Conservation (phyloP, 2,329 filamentous ascomycete genomes). For the Dothideomycetes sp. region DNA sequence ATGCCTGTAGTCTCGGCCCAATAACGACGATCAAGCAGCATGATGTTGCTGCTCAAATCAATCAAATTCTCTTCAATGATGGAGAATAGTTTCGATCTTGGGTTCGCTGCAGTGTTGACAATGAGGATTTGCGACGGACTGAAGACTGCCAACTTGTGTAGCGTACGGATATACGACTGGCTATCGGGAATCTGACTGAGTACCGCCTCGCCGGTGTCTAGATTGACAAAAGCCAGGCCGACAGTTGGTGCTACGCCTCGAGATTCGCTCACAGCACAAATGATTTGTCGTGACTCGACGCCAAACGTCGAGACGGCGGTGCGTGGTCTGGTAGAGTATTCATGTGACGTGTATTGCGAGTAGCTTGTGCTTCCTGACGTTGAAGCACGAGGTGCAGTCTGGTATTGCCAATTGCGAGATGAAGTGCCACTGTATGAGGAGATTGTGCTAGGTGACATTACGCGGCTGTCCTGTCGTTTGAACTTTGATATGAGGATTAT, state of each 20-base stretch:
- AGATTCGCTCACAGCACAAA: slow-evolving; percentile 84
- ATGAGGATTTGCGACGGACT: slow-evolving; percentile 73
- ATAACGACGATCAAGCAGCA: slow-evolving; percentile 62
- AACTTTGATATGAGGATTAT: too few species aligned
- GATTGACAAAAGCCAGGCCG: slow-evolving; percentile 78
- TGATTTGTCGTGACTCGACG: slow-evolving; percentile 55
- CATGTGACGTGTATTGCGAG: slow-evolving; percentile 25
- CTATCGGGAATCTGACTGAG: slow-evolving; percentile 89
- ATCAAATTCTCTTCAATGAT: slow-evolving; percentile 65
- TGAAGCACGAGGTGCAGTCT: not conserved
- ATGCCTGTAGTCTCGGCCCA: slow-evolving; percentile 75
- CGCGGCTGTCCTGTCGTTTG: too few species aligned
- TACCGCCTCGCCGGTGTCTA: slow-evolving; percentile 73
- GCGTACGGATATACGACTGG: slow-evolving; percentile 79
- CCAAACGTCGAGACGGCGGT: slow-evolving; percentile 51
- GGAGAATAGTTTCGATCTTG: slow-evolving; percentile 62
- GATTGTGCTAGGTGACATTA: too few species aligned
- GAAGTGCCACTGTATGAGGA: too few species aligned
- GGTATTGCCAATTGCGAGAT: too few species aligned
- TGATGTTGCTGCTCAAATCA: slow-evolving; percentile 47
- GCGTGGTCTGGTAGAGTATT: slow-evolving; percentile 38
- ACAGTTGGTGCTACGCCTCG: slow-evolving; percentile 79
- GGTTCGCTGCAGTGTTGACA: slow-evolving; percentile 60
- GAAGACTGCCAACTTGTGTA: slow-evolving; percentile 77
- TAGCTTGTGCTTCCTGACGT: slow-evolving; percentile 19